Conservation (phyloP, 176 grass and related monocot genomes). For the Eleusine coracana region DNA sequence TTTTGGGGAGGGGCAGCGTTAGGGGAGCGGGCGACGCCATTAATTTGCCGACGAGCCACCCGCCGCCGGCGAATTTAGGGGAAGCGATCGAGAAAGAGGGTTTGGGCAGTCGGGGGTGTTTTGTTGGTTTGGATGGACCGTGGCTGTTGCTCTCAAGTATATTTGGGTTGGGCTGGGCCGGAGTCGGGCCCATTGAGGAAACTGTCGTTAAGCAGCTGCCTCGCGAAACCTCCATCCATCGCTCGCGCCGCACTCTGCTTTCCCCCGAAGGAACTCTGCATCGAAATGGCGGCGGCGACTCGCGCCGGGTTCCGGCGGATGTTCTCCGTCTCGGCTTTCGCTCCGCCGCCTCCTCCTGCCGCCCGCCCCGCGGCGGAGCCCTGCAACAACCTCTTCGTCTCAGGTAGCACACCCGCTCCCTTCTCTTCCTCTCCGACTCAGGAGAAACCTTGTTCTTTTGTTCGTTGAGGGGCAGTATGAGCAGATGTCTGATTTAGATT, state of each 20-base stretch:
- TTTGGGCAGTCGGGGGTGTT: too few species aligned
- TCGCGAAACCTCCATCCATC: not conserved
- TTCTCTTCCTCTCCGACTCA: not conserved
- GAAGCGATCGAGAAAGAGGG: too few species aligned
- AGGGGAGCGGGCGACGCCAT: too few species aligned
- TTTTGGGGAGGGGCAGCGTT: too few species aligned
- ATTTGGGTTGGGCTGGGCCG: not conserved
- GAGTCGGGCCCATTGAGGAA: not conserved
- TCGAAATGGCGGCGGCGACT: constrained; percentile 43
- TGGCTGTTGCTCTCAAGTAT: not conserved
- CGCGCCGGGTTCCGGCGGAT: constrained; percentile 59
- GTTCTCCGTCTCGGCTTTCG: constrained; percentile 66
- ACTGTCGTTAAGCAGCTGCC: not conserved
- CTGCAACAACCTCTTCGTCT: constrained; percentile 82
- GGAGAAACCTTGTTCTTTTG: not conserved
- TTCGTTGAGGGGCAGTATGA: not conserved
- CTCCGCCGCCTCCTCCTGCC: constrained; percentile 45
- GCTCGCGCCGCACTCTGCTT: constrained; percentile 11
- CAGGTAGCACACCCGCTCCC: constrained; percentile 37
- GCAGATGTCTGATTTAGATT: not conserved
- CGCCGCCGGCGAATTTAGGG: too few species aligned
- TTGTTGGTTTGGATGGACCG: not conserved
- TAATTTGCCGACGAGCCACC: too few species aligned
- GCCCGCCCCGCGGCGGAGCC: constrained; percentile 55
- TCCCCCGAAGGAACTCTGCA: not conserved